Evolutionary conservation across 2,329 filamentous ascomycete species (phyloP).

Genomic region (Ophiostoma perfectum): DNA sequence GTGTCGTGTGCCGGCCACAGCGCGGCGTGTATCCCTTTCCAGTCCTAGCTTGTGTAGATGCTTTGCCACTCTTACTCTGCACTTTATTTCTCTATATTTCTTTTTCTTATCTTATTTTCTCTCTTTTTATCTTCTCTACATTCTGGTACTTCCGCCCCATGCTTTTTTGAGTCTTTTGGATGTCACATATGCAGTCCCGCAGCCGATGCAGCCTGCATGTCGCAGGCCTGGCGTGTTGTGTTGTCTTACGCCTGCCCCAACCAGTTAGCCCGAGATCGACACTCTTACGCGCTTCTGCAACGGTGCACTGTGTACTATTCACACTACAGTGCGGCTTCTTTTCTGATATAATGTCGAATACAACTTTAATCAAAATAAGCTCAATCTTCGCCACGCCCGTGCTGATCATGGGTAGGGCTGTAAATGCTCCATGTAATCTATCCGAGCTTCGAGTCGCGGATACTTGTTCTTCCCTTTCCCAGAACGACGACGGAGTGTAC

Average conservation of each 20-base stretch:
- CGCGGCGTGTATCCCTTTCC: background rate
- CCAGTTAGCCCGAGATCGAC: background rate
- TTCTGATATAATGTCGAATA: too few relatives aligned
- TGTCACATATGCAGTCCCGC: background rate
- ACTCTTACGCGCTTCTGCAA: background rate
- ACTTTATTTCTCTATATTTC: background rate
- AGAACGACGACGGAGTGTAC: too few relatives aligned
- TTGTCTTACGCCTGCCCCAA: constrained; percentile 1
- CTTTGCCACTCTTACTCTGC: background rate
- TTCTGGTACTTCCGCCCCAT: background rate
- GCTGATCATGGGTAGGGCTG: too few relatives aligned
- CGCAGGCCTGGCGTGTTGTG: background rate
- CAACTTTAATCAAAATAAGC: too few relatives aligned
- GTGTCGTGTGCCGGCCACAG: background rate
- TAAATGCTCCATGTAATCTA: too few relatives aligned
- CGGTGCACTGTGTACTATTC: background rate
- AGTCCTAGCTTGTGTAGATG: too few relatives aligned
- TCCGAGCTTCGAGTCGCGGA: too few relatives aligned
- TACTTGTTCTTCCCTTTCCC: too few relatives aligned
- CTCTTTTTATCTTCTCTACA: too few relatives aligned
- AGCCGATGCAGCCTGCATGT: background rate
- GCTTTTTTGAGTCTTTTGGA: background rate
- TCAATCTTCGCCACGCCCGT: too few relatives aligned
- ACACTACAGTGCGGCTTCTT: background rate
- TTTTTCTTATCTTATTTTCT: background rate